Percentiles rank a stretch among this genome's conserved stretches.
phyloP scores from a whole-genome alignment of 2,329 filamentous ascomycete species.

The Aspergillus phoenicis region DNA sequence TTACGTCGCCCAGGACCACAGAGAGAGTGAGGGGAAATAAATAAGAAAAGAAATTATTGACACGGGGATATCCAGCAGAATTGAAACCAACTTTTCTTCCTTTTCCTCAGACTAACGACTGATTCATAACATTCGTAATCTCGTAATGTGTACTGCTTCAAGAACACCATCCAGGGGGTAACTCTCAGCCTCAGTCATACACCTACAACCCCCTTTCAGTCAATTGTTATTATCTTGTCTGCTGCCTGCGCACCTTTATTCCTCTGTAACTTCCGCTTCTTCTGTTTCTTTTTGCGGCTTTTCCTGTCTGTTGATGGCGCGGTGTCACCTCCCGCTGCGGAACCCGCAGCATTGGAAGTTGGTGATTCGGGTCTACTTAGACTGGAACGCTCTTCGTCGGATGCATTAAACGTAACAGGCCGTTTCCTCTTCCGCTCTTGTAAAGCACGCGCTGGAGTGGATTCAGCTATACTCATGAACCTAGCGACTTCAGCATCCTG shows the following conservation, averaged over 20 bases:
- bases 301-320: constrained; percentile 8
- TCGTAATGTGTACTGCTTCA: background rate
- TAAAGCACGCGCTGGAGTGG: background rate
- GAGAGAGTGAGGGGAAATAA: background rate
- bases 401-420: background rate
- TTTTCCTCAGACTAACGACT: background rate
- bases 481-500: background rate
- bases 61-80: background rate
- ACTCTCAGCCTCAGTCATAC: background rate
- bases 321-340: background rate
- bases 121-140: constrained; percentile 6
- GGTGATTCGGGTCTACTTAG: constrained; percentile 10
- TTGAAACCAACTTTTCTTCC: background rate
- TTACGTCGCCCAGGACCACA: background rate
- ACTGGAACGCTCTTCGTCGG: constrained; percentile 9
- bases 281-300: constrained; percentile 23
- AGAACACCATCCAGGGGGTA: background rate
- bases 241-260: background rate
- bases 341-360: background rate
- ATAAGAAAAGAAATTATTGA: background rate
- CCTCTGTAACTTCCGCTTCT: constrained; percentile 14
- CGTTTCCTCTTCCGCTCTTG: constrained; percentile 6
- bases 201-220: background rate
- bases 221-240: constrained; percentile 9
- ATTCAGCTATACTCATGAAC: constrained; percentile 1